Conservation (phyloP, 2,329 filamentous ascomycete species). For the Mycosphaerelloides madeirae region DNA sequence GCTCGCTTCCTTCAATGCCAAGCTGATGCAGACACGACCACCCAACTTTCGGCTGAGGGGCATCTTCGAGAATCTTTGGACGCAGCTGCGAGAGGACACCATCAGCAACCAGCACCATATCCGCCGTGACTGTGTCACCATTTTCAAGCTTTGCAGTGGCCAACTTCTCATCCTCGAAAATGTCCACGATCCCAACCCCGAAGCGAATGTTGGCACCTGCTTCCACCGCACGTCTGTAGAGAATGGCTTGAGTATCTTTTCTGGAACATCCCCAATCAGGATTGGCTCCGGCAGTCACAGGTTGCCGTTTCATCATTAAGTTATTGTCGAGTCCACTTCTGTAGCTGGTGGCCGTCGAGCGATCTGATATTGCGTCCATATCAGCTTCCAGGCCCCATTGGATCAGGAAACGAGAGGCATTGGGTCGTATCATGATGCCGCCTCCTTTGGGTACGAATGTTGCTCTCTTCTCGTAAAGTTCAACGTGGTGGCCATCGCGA, state of each 20-base stretch:
- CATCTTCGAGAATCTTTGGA: background rate
- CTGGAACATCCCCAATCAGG: conserved; percentile 6
- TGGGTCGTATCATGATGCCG: conserved; percentile 8
- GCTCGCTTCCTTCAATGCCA: background rate
- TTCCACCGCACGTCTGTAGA: background rate
- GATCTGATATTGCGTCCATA: conserved; percentile 4
- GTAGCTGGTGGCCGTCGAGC: conserved; percentile 2
- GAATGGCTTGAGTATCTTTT: conserved; percentile 1
- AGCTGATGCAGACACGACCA: conserved; percentile 3
- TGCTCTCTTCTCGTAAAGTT: conserved; percentile 4
- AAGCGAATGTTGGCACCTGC: conserved; percentile 2
- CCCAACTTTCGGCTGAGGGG: background rate
- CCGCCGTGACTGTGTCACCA: conserved; percentile 3
- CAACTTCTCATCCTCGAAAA: conserved; percentile 1
- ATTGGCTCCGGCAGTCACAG: background rate
- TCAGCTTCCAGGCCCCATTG: conserved; percentile 6
- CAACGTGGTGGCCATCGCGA: conserved; percentile 6
- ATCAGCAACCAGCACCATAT: conserved; percentile 7
- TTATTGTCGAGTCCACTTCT: background rate
- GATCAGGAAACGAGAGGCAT: conserved; percentile 3
- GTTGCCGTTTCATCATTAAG: background rate
- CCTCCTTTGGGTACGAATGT: conserved; percentile 3
- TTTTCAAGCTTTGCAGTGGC: background rate
- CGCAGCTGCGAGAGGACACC: conserved; percentile 5
- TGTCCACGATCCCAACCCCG: conserved; percentile 1